phyloP scores from a whole-genome alignment of 768 basidiomycete species.

The Podaxis pistillaris region DNA sequence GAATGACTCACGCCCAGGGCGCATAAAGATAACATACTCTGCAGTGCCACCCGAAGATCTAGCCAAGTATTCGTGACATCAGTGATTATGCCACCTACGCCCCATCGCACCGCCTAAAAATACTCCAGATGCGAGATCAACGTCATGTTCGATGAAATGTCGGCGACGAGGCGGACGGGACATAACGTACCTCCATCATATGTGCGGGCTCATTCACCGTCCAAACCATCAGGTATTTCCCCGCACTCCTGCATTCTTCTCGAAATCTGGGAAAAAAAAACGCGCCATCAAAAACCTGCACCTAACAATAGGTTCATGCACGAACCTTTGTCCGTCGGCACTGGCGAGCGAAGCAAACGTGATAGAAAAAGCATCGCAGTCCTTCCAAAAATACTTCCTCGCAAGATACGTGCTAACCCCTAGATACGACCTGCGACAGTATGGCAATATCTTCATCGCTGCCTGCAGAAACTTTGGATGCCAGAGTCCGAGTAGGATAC shows the following conservation, averaged over 20 bases:
- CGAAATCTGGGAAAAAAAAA: slow-evolving; percentile 56
- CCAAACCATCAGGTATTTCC: slow-evolving; percentile 92
- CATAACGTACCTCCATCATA: slow-evolving; percentile 76
- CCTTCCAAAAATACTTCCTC: slow-evolving; percentile 85
- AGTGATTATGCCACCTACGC: slow-evolving; percentile 73
- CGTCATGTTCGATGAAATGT: background rate
- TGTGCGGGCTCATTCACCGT: slow-evolving; percentile 89
- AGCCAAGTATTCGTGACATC: slow-evolving; percentile 73
- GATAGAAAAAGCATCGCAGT: slow-evolving; percentile 86
- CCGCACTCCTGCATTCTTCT: slow-evolving; percentile 70
- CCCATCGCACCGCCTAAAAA: slow-evolving; percentile 73
- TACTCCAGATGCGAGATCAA: background rate
- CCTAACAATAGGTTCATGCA: background rate
- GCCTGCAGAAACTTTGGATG: slow-evolving; percentile 85
- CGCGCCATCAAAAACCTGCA: background rate
- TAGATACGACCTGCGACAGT: slow-evolving; percentile 84
- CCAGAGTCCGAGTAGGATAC: slow-evolving; percentile 83
- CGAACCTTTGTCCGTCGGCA: slow-evolving; percentile 68
- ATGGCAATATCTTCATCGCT: slow-evolving; percentile 75
- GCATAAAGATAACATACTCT: slow-evolving; percentile 37
- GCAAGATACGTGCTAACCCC: slow-evolving; percentile 71
- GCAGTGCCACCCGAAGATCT: slow-evolving; percentile 55
- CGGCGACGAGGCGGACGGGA: slow-evolving; percentile 1
- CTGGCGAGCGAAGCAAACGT: slow-evolving; percentile 69
- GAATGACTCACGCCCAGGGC: slow-evolving; percentile 5